Percentiles rank a stretch among this genome's conserved stretches.
phyloP scores from a whole-genome alignment of 1,284 basidiomycete genomes.

The Ceratobasidium sp. region DNA sequence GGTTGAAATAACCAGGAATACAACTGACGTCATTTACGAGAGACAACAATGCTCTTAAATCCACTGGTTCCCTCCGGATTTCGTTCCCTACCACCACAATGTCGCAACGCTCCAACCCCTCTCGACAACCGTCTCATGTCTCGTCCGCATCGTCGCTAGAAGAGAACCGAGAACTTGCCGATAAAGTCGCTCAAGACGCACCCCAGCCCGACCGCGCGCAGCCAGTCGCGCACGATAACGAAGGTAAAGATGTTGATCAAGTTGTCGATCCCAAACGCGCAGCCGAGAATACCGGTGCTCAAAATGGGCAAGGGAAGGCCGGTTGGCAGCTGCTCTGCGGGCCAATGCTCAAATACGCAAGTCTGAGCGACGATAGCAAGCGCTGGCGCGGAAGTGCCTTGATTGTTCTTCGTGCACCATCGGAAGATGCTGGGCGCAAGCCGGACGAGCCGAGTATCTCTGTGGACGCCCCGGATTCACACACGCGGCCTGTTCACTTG shows the following conservation, averaged over 20 bases:
- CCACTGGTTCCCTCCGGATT: not conserved
- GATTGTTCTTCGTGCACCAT: constrained; percentile 36
- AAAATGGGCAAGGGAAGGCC: constrained; percentile 5
- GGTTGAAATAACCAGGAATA: not conserved
- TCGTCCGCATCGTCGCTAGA: constrained; percentile 22
- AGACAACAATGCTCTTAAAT: not conserved
- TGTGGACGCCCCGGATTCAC: constrained; percentile 20
- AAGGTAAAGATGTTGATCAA: constrained; percentile 36
- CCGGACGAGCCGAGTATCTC: constrained; percentile 39
- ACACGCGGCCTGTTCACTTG: constrained; percentile 28
- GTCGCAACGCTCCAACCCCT: constrained; percentile 11
- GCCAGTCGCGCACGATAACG: constrained; percentile 33
- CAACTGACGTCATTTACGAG: constrained; percentile 31
- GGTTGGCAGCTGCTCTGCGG: constrained; percentile 37
- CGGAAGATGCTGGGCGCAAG: constrained; percentile 9
- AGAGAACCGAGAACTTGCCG: constrained; percentile 25
- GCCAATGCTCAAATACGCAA: constrained; percentile 38
- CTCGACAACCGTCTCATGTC: not conserved
- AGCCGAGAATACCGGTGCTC: constrained; percentile 20
- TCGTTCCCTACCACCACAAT: not conserved
- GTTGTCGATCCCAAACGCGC: constrained; percentile 36
- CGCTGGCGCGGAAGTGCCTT: constrained; percentile 38
- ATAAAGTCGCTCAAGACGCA: constrained; percentile 32
- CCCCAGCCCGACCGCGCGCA: constrained; percentile 39
- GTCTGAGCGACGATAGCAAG: constrained; percentile 34